These are phyloP conservation scores for Apiotrichum siamense DNA, from an alignment of 1,284 basidiomycete species.

Conservation along the genomic window DNA sequence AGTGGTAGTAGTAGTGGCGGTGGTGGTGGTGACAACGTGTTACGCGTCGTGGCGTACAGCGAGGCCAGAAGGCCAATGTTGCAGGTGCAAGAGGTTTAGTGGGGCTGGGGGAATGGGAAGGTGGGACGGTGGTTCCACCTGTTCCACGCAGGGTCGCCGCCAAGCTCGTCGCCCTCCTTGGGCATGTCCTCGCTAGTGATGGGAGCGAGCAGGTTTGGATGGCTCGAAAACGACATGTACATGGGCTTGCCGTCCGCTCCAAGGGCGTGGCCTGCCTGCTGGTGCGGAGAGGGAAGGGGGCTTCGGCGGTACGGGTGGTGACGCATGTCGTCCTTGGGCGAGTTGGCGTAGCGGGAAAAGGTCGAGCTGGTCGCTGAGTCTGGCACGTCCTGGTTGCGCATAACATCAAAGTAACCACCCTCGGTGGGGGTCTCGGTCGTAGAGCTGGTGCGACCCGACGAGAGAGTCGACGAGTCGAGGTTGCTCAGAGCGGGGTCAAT, in stretches of 20 bases:
- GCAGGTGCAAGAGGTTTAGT: neutral
- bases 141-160: neutral
- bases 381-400: conserved; percentile 12
- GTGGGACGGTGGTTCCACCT: conserved; percentile 3
- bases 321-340: conserved; percentile 20
- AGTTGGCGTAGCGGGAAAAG: conserved; percentile 24
- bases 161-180: conserved; percentile 9
- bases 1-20: too few relatives aligned
- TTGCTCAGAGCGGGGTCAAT: conserved; percentile 19
- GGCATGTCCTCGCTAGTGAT: conserved; percentile 7
- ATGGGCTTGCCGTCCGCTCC: conserved; percentile 31
- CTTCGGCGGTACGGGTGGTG: conserved; percentile 32
- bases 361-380: conserved; percentile 23
- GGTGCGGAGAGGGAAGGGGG: conserved; percentile 20
- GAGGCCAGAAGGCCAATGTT: neutral
- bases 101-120: neutral
- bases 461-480: conserved; percentile 2
- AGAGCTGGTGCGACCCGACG: conserved; percentile 1
- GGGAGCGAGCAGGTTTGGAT: conserved; percentile 4
- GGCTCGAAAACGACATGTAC: conserved; percentile 32
- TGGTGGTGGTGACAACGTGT: too few relatives aligned
- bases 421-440: conserved; percentile 1
- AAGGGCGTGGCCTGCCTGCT: conserved; percentile 10
- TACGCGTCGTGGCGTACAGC: too few relatives aligned
- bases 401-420: conserved; percentile 16